Evolutionary conservation across 176 grass and related monocot genomes (phyloP), one percentile per base, ranked within the genome.

Genomic region (Typha latifolia): DNA sequence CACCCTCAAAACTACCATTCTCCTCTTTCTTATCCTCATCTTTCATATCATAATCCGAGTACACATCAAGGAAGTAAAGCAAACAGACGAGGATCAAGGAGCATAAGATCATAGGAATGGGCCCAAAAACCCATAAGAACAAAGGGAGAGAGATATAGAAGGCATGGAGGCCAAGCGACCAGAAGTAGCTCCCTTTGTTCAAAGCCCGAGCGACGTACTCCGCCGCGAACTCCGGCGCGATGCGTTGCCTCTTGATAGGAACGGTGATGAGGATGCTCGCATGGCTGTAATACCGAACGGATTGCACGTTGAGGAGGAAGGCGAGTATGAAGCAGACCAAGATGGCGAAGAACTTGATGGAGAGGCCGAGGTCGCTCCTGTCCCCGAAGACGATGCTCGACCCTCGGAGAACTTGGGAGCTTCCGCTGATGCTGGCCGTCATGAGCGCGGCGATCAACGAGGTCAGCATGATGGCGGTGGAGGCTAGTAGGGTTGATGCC

Each of bases 211-310:
- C 81, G 51, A 86, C 80, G 66, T 83, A 86, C 26, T 64, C 87
- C 65, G 72, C 53, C 62, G 80, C 74, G 16, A 49, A 49, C 0
- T 15, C 66, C 48, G 56, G 43, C 21, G 76, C 49, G 5, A 37
- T 8, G 4, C 65, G 77, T 62, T 73, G 83, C 24, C 63, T 73
- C 26, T 14, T 56, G 12, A 77, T 31, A 10, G 91, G 91, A 1
- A 91, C 91, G 63, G 79, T 81, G 14, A 96, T 69, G 29, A 96
- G 79, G 14, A 82, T 59, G 52, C 87, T 62, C 29, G 84, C 49
- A 59, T 96, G 87, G 82, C 77, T 96, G 79, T 96, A 96, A 71
- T 85, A 91, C 12, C 91, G 64, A 56, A 96, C 85, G 24, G 87
- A 91, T 68, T 91, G 87, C 71, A 96, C 57, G 78, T 88, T 91